These are phyloP conservation scores for Karstenula rhodostoma DNA, from an alignment of 2,329 filamentous ascomycete genomes.

Conservation along the genomic window DNA sequence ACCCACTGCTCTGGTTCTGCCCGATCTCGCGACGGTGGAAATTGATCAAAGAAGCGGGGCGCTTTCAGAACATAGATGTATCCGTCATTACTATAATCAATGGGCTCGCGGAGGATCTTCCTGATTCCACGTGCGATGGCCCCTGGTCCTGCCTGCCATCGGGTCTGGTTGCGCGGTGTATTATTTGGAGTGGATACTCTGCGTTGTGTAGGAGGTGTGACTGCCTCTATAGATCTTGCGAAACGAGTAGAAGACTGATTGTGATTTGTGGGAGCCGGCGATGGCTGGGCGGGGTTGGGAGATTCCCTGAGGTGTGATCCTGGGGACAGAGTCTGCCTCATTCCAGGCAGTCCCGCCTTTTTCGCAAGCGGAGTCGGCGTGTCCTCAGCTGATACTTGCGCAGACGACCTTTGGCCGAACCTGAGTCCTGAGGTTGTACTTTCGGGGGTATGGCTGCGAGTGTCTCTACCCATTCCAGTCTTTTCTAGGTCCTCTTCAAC, in stretches of 20 bases:
- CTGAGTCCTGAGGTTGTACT: not conserved
- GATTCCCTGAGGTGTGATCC: not conserved
- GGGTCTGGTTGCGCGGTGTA: not conserved
- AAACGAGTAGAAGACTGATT: not conserved
- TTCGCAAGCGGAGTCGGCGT: not conserved
- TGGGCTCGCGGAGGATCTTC: not conserved
- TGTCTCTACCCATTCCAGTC: not conserved
- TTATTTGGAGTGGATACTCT: not conserved
- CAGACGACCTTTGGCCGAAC: not conserved
- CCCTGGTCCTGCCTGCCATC: not conserved
- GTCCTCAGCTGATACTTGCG: not conserved
- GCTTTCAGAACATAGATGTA: conserved; percentile 12
- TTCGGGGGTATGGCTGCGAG: not conserved
- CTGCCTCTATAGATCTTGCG: not conserved
- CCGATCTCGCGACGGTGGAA: not conserved
- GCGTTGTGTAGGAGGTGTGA: not conserved
- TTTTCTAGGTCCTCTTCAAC: not conserved
- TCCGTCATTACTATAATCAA: not conserved
- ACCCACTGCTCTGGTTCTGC: conserved; percentile 10
- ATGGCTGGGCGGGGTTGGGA: not conserved
- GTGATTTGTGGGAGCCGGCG: not conserved
- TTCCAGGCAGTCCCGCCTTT: not conserved
- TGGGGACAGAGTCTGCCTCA: not conserved
- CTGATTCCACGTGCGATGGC: not conserved
- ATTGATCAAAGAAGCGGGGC: conserved; percentile 3